Evolutionary conservation across 306 rosid species (phyloP), one percentile per base, ranked within the genome.

Genomic region (Datisca glomerata): DNA sequence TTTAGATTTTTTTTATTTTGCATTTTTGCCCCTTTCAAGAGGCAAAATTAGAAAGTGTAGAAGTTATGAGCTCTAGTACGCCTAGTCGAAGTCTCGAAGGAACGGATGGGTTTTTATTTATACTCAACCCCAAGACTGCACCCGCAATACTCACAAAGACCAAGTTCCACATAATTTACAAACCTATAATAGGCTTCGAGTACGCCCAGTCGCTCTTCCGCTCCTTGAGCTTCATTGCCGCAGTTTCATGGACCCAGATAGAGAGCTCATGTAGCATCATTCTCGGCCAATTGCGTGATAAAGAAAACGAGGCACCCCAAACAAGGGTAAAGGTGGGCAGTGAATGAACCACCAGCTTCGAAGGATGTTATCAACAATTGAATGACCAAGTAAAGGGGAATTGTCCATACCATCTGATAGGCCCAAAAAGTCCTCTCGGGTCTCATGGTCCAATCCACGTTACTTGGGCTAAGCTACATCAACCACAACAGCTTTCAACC

Each of bases 81-180:
- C n/a, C n/a, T n/a, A 84, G 51, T 95, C 98, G 84, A 22, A 67
- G 44, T 67, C 95, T 80, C 12, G 84, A 45, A 0, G 98, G 95
- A 47, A 67, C 84, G 32, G 47, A 42, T 0, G 93, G 93, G 8
- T 43, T 61, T 51, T 89, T 95, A 15, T 63, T 41, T 13, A 34
- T 3, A 49, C 93, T 75, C 39, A 75, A 12, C 36, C 68, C 63
- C 67, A 80, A 20, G 20, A 84, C 62, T 4, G 49, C 29, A 23
- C 49, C 21, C 25, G 86, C 93, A n/a, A 63, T 48, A 10, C 21
- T 58, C 7, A 75, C 48, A 21, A 74, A 70, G 41, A 71, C 74
- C 51, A 78, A 20, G 63, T 84, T 77, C 98, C 98, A 84, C 8
- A 64, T 40, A 18, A 84, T 52, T 45, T 84, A 91, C 16, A 84